A percentile compares a stretch with the other conserved stretches of the same genome.
These are phyloP conservation scores for Sporothrix pseudoabietina DNA, from an alignment of 2,329 filamentous ascomycete genomes.

Conservation along the genomic window DNA sequence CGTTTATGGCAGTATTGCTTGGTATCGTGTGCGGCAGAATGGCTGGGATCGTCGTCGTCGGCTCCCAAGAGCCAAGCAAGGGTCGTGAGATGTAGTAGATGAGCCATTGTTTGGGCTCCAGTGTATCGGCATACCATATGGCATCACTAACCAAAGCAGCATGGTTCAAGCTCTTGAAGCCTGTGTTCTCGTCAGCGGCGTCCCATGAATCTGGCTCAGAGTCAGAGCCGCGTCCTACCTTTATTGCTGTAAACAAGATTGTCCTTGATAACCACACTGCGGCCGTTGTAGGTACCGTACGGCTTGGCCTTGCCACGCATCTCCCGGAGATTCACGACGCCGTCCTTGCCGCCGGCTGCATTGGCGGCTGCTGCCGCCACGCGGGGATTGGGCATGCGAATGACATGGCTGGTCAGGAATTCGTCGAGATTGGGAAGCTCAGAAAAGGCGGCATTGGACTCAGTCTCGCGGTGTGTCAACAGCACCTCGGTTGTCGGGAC, in stretches of 20 bases:
- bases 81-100: conserved; percentile 94
- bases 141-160: conserved; percentile 81
- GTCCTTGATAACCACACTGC: conserved; percentile 93
- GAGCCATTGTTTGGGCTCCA: conserved; percentile 90
- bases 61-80: conserved; percentile 79
- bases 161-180: conserved; percentile 89
- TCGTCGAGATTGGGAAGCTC: conserved; percentile 89
- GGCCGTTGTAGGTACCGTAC: conserved; percentile 87
- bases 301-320: conserved; percentile 91
- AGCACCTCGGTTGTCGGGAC: conserved; percentile 93
- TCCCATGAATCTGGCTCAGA: not conserved
- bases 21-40: conserved; percentile 47
- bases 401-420: conserved; percentile 93
- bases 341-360: conserved; percentile 59
- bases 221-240: conserved; percentile 54
- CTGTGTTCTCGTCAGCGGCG: conserved; percentile 48
- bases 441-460: conserved; percentile 70
- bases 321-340: conserved; percentile 71
- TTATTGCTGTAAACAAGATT: conserved; percentile 93
- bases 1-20: conserved; percentile 25
- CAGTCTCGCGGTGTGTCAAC: conserved; percentile 82
- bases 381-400: conserved; percentile 67
- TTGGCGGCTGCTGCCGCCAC: conserved; percentile 52
- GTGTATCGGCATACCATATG: conserved; percentile 85
- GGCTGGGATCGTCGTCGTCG: conserved; percentile 70